Evolutionary conservation across 495 filamentous ascomycete genomes (phyloP).

Genomic region (Rhizodiscina lignyota): DNA sequence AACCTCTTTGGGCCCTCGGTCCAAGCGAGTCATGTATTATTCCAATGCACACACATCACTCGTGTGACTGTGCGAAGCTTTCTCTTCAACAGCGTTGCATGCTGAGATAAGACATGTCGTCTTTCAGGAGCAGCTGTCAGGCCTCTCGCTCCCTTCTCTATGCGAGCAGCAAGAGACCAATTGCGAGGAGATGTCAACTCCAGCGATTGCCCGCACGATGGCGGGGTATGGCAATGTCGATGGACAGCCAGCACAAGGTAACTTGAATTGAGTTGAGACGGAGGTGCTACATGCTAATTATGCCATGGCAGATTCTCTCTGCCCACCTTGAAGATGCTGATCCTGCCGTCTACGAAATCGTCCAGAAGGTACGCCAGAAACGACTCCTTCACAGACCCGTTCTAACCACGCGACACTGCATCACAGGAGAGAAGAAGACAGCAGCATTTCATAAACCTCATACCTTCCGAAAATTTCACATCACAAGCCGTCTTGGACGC

Average conservation of each 20-base stretch:
- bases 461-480: slow-evolving; percentile 97
- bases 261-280: not conserved
- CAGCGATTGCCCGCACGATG: not conserved
- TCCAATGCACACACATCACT: not conserved
- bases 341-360: slow-evolving; percentile 68
- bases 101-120: too few relatives aligned
- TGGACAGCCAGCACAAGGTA: slow-evolving; percentile 52
- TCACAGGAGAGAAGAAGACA: slow-evolving; percentile 81
- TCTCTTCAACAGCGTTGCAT: too few relatives aligned
- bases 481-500: slow-evolving; percentile 94
- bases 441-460: slow-evolving; percentile 96
- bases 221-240: slow-evolving; percentile 31
- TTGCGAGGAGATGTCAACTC: slow-evolving; percentile 2
- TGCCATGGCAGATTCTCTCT: slow-evolving; percentile 49
- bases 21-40: not conserved
- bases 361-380: slow-evolving; percentile 55
- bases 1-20: not conserved
- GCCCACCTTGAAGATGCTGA: slow-evolving; percentile 70
- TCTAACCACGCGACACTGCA: slow-evolving; percentile 3
- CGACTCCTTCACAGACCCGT: not conserved
- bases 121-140: slow-evolving; percentile 8
- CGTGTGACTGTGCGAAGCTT: too few relatives aligned
- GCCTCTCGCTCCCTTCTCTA: slow-evolving; percentile 7
- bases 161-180: slow-evolving; percentile 1
- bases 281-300: slow-evolving; percentile 7